Base-by-base conservation (phyloP, 106 monocot genomes). In the Acanthochlamys bracteata region DNA sequence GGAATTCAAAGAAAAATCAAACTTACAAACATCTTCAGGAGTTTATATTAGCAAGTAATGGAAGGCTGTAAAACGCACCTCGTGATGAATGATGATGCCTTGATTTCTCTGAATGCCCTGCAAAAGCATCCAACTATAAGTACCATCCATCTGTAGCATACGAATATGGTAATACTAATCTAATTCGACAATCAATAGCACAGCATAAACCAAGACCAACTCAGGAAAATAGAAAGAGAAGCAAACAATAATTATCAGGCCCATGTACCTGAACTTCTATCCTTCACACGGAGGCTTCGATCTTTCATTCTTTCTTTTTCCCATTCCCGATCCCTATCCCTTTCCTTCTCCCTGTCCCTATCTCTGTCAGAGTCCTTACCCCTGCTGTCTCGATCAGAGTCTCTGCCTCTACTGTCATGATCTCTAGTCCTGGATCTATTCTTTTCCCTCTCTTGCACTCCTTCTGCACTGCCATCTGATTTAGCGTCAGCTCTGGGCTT, bases 61-160 rank as follows among this genome's bases (percentile, higher is more conserved):
- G 42, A 42, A 54, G 20, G 41, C 11, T 60, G 19, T 46, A 20
- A 20, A 61, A 52, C 39, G 46, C 70, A 87, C 87, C 91, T 76
- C 83, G 57, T 14, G 84, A 81, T 42, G 83, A 84, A 51, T 79
- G 83, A 60, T 81, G 83, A 57, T 69, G 84, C 57, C 86, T 76
- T 41, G 80, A 72, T 61, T 75, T 83, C n/a, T 90, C 86, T 0
- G 68, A 69, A 39, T 83, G 71, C 7, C 78, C 82, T 86, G 79
- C 61, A 61, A n/a, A n/a, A n/a, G n/a, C n/a, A n/a, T n/a, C n/a
- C n/a, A 71, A 3, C 19, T 63, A 52, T 24, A 25, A 45, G 43
- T 45, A n/a, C n/a, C n/a, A n/a, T n/a, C n/a, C n/a, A n/a, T n/a
- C n/a, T n/a, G n/a, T n/a, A n/a, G n/a, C n/a, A n/a, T n/a, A n/a